A percentile compares a stretch with the other conserved stretches of the same genome.
Conservation (phyloP, 768 basidiomycete genomes). For the Trametes coccinea region DNA sequence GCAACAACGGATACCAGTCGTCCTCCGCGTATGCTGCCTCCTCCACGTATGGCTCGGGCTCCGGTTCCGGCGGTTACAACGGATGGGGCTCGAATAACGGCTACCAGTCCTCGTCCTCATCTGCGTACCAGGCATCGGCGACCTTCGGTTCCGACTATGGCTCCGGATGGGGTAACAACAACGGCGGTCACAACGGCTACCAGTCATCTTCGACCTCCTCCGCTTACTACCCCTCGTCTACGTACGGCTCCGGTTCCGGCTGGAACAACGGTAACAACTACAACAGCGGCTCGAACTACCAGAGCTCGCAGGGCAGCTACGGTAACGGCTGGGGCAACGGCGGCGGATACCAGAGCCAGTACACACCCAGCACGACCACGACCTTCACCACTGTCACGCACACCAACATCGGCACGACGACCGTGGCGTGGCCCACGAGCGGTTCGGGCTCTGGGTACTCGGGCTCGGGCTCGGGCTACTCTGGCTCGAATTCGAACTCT, state of each 20-base stretch:
- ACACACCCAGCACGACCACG: conserved; percentile 9
- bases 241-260: background rate
- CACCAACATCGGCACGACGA: conserved; percentile 7
- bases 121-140: too few species aligned
- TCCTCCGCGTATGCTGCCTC: too few species aligned
- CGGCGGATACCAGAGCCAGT: background rate
- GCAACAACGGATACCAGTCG: too few species aligned
- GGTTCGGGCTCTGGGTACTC: background rate
- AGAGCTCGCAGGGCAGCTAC: background rate
- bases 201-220: too few species aligned
- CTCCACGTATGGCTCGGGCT: too few species aligned
- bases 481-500: background rate
- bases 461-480: background rate
- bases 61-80: too few species aligned
- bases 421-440: conserved; percentile 10
- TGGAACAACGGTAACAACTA: too few species aligned
- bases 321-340: background rate
- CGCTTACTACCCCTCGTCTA: background rate
- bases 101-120: too few species aligned
- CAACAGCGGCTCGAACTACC: background rate
- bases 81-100: too few species aligned
- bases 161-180: too few species aligned
- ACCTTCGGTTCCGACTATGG: too few species aligned
- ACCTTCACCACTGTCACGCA: conserved; percentile 5
- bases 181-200: too few species aligned